Evolutionary conservation across 768 basidiomycete genomes (phyloP).

Genomic region (Naematelia encephala): DNA sequence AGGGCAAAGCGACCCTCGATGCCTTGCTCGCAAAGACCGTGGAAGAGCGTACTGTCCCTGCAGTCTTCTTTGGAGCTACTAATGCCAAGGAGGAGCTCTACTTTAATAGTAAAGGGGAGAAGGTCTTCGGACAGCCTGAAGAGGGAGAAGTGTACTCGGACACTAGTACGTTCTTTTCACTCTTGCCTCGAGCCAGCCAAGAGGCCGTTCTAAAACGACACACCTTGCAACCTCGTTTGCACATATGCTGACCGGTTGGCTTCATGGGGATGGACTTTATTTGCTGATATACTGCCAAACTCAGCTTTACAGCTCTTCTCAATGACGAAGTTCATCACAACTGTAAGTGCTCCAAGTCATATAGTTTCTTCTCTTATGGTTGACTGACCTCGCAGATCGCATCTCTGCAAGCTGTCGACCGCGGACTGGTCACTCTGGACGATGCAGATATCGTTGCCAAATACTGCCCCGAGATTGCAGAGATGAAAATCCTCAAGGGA

Average conservation of each 20-base stretch:
- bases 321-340: slow-evolving; percentile 19
- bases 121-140: slow-evolving; percentile 6
- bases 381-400: slow-evolving; percentile 14
- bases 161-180: slow-evolving; percentile 12
- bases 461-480: slow-evolving; percentile 12
- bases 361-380: background rate
- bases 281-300: background rate
- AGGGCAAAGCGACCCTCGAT: slow-evolving; percentile 7
- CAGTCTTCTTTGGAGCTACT: slow-evolving; percentile 17
- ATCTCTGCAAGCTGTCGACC: slow-evolving; percentile 12
- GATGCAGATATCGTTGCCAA: slow-evolving; percentile 6
- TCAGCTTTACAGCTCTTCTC: slow-evolving; percentile 20
- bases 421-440: slow-evolving; percentile 14
- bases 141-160: slow-evolving; percentile 9
- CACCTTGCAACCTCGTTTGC: too few species aligned
- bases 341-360: slow-evolving; percentile 4
- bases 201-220: background rate
- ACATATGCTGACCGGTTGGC: too few species aligned
- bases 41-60: slow-evolving; percentile 5
- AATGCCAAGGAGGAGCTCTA: slow-evolving; percentile 14
- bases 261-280: too few species aligned
- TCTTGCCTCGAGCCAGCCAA: too few species aligned
- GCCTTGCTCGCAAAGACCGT: background rate
- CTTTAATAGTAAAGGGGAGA: slow-evolving; percentile 8
- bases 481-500: slow-evolving; percentile 14